Percentiles rank a stretch among this genome's conserved stretches.
Evolutionary conservation across 768 basidiomycete genomes (phyloP).

Genomic region (Leccinellum luteum): DNA sequence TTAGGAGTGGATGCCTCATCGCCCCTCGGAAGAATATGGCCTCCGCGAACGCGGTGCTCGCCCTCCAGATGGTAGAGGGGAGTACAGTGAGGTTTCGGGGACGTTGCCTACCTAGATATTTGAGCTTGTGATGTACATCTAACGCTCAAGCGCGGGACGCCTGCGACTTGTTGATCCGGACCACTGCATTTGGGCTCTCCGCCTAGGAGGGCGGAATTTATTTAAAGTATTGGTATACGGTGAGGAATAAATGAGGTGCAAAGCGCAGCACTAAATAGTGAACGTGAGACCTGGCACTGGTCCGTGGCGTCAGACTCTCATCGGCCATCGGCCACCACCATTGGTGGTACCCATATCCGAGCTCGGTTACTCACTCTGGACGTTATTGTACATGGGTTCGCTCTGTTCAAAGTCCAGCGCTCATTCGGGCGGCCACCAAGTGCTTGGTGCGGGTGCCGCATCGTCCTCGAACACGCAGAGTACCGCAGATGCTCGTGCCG

Average conservation of each 20-base stretch:
- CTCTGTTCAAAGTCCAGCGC: slow-evolving; percentile 51
- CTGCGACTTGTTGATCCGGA: background rate
- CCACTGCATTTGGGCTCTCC: background rate
- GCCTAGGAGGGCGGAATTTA: background rate
- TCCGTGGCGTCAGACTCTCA: background rate
- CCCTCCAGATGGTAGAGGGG: slow-evolving; percentile 36
- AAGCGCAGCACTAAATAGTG: slow-evolving; percentile 1
- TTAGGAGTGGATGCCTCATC: slow-evolving; percentile 44
- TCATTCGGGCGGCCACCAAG: slow-evolving; percentile 46
- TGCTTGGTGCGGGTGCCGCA: slow-evolving; percentile 41
- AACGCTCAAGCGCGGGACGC: background rate
- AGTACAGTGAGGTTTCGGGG: slow-evolving; percentile 45
- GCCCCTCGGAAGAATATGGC: slow-evolving; percentile 52
- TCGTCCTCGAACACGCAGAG: slow-evolving; percentile 21
- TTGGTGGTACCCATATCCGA: background rate
- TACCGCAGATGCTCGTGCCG: slow-evolving; percentile 45
- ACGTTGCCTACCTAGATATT: slow-evolving; percentile 21
- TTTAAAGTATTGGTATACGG: slow-evolving; percentile 1
- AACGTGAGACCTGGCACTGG: slow-evolving; percentile 17
- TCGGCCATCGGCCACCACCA: background rate
- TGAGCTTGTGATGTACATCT: slow-evolving; percentile 1
- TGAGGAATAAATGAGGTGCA: slow-evolving; percentile 22
- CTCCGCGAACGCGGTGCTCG: slow-evolving; percentile 36
- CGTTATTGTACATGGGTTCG: slow-evolving; percentile 46
- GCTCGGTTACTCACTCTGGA: background rate